Evolutionary conservation across 306 rosid genomes (phyloP), one percentile per base, ranked within the genome.

Genomic region (Begonia fuchsioides): DNA sequence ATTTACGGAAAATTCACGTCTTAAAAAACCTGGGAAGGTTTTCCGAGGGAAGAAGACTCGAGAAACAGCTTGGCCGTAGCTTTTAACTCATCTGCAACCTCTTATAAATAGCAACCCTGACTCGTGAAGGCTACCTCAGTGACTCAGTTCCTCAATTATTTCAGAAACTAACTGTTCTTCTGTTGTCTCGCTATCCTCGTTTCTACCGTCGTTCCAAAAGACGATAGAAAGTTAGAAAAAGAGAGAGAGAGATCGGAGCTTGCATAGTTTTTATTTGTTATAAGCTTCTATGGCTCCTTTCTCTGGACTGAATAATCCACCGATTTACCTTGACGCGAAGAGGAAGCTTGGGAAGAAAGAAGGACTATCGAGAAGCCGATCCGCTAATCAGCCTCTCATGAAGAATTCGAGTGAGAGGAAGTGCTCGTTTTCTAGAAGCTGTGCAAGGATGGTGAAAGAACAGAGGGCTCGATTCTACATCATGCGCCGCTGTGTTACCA

Each of bases 381-480:
- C 56, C 1, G 47, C 61, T 6, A 40, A 38, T 49, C 11, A 38
- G 45, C 60, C 68, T 17, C 39, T 61, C 39, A 38, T 53, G 12
- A 53, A 41, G 47, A 49, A 11, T 50, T 32, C 54, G 14, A 2
- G 15, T 9, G 83, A 56, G 12, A 74, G 70, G 51, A 63, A 68
- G 53, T 83, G 87, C 8, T 72, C 93, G 17, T 83, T 87, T 43
- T 75, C 84, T 0, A 76, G 93, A 10, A 83, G 83, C 76, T 87
- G 96, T 44, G 94, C 96, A 0, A 64, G 75, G 41, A 68, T 87
- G 48, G 94, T 87, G 26, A 80, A 87, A 66, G 85, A 87, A 47
- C 96, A 87, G 52, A 68, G 96, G 17, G 96, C 96, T 18, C 77
- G 96, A 12, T 83, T 87, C 80, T 87, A 87, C 75, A 87, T 87